Evolutionary conservation across 2,329 filamentous ascomycete species (phyloP), one percentile per base, ranked within the genome.

Genomic region (Xylariaceae sp.): DNA sequence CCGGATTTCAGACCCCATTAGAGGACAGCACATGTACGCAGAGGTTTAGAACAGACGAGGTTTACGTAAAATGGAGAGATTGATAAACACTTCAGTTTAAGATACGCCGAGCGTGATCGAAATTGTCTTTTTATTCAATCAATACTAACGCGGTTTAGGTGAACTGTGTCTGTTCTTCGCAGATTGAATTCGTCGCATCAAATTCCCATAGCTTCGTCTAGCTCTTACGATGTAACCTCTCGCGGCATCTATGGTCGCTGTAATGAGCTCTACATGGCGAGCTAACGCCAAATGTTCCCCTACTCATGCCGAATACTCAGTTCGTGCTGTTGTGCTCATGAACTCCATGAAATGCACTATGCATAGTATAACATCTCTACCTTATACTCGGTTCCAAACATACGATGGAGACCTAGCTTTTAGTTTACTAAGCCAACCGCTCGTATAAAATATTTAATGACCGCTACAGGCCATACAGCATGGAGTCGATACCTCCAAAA

Each of bases 1-100:
- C 87, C 16, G 93, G 93, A 1, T 92, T 91, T 70, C 81, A 76
- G 57, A 97, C 92, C 1, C 77, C 82, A 7, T 72, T 98, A 45
- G 86, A 88, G 61, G 90, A 97, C 44, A 93, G 89, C 65, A 91
- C 89, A 12, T 96, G 89, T 73, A 93, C 90, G 14, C 90, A 93
- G 72, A 80, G 90, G 51, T 93, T 92, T 71, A 85, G 90, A 67
- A 93, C 90, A 4, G 90, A 93, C 69, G 89, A 92, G 73, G 89
- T 93, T 19, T 84, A 87, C 65, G 84, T 93, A 47, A 85, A 89
- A 71, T 93, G 90, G 90, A 85, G 89, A 71, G 86, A 90, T 70
- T 84, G 23, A 62, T 72, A 19, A 45, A 16, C 37, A 44, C 40
- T 19, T 16, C 42, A 48, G 48, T 59, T 45, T 7, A 45, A 56